Evolutionary conservation across 1,284 basidiomycete species (phyloP).

Genomic region (Cryptococcus neoformans): DNA sequence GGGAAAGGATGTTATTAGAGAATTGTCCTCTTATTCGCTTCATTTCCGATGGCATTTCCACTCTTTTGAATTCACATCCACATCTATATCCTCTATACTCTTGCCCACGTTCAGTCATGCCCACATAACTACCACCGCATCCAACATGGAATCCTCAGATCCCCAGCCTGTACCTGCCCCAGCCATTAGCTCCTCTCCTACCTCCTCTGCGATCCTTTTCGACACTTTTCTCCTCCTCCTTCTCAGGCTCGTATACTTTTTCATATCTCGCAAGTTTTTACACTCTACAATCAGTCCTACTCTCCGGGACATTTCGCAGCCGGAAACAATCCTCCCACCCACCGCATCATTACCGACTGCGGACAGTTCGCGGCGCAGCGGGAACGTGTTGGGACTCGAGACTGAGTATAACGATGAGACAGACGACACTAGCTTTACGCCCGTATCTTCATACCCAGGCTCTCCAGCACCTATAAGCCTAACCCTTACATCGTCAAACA

Average conservation of each 20-base stretch:
- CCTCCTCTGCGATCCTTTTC: constrained; percentile 27
- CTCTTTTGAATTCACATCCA: background rate
- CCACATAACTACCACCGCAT: background rate
- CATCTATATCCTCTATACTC: background rate
- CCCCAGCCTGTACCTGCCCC: background rate
- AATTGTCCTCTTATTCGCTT: too few species aligned
- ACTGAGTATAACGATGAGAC: constrained; percentile 13
- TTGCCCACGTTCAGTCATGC: background rate
- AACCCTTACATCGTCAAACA: constrained; percentile 1
- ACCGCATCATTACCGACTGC: background rate
- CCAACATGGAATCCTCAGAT: background rate
- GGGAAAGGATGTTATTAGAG: too few species aligned
- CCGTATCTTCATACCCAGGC: constrained; percentile 11
- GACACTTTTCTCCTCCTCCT: constrained; percentile 42
- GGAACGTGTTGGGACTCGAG: background rate
- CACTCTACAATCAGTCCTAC: constrained; percentile 40
- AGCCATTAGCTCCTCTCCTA: too few species aligned
- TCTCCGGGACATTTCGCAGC: constrained; percentile 37
- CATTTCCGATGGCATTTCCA: too few species aligned
- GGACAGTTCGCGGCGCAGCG: background rate
- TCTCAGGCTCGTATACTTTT: constrained; percentile 38
- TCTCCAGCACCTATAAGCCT: constrained; percentile 7
- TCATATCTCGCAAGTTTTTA: constrained; percentile 44
- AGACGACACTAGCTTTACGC: constrained; percentile 10
- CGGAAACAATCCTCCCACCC: constrained; percentile 19